Evolutionary conservation across 495 filamentous ascomycete genomes (phyloP).

Genomic region (Podospora anserina): DNA sequence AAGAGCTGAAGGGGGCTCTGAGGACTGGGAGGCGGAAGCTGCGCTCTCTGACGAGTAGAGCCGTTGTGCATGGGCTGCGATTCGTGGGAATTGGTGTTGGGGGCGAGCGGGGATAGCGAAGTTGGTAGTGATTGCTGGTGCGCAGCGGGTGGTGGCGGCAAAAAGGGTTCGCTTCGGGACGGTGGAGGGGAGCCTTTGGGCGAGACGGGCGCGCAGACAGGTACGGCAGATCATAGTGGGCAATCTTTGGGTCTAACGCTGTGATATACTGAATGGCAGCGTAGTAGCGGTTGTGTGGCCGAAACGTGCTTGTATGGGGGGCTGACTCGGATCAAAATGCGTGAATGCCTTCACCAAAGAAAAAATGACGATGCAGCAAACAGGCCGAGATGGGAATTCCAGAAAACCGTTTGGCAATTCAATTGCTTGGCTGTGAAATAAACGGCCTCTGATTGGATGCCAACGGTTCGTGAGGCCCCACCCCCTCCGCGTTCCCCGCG

Average conservation of each 20-base stretch:
- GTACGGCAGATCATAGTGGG: slow-evolving; percentile 28
- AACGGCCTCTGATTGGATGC: slow-evolving; percentile 1
- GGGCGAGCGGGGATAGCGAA: neutral
- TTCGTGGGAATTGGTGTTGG: neutral
- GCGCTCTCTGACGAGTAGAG: neutral
- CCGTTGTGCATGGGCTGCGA: neutral
- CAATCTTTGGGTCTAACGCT: too few species aligned
- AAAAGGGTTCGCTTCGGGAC: slow-evolving; percentile 7
- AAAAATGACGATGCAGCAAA: neutral
- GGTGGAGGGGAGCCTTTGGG: slow-evolving; percentile 2
- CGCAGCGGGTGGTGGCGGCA: slow-evolving; percentile 4
- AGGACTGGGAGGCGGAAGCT: neutral
- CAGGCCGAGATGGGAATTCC: too few species aligned
- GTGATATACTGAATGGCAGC: neutral
- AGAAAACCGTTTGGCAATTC: too few species aligned
- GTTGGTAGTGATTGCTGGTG: slow-evolving; percentile 2
- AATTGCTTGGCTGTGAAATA: neutral
- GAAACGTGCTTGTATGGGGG: too few species aligned
- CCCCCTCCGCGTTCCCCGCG: neutral
- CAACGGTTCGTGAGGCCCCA: neutral
- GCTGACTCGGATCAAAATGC: too few species aligned
- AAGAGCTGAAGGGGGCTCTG: slow-evolving; percentile 18
- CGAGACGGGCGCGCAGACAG: slow-evolving; percentile 23
- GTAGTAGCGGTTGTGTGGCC: neutral
- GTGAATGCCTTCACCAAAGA: neutral